Evolutionary conservation across 148 eudicot species (phyloP).

Genomic region (Persicaria tinctoria): DNA sequence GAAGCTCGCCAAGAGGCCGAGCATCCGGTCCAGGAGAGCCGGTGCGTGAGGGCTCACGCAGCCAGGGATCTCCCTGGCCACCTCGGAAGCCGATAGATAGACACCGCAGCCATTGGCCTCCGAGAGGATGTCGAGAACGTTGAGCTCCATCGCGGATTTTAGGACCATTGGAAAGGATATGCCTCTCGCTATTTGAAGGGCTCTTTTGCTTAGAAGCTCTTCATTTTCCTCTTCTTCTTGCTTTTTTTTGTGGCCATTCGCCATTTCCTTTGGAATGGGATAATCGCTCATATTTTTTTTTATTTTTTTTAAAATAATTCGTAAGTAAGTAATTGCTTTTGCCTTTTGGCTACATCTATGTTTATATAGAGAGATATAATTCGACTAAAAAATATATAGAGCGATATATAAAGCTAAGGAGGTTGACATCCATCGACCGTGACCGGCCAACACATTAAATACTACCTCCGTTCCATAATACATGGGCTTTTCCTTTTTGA

Average conservation of each 20-base stretch:
- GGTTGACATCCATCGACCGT: too few species aligned
- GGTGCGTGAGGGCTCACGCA: slow-evolving; percentile 21
- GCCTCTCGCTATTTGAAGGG: neutral
- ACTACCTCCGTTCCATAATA: too few species aligned
- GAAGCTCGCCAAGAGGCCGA: slow-evolving; percentile 19
- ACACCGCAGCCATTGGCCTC: neutral
- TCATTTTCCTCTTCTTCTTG: neutral
- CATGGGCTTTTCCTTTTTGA: too few species aligned
- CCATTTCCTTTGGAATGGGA: neutral
- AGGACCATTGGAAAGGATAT: slow-evolving; percentile 15
- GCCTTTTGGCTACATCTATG: too few species aligned
- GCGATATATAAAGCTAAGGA: too few species aligned
- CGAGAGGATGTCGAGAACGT: slow-evolving; percentile 19
- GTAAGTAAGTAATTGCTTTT: too few species aligned
- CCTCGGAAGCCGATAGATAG: slow-evolving; percentile 15
- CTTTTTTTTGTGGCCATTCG: neutral
- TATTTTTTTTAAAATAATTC: neutral
- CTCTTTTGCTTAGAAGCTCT: slow-evolving; percentile 1
- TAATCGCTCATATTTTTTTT: neutral
- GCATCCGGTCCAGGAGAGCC: slow-evolving; percentile 20
- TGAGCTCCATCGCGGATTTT: slow-evolving; percentile 16
- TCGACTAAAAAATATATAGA: too few species aligned
- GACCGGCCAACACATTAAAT: too few species aligned
- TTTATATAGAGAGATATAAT: too few species aligned
- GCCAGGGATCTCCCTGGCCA: slow-evolving; percentile 14